These are phyloP conservation scores for Apiospora marii DNA, from an alignment of 2,329 filamentous ascomycete species.

Conservation along the genomic window DNA sequence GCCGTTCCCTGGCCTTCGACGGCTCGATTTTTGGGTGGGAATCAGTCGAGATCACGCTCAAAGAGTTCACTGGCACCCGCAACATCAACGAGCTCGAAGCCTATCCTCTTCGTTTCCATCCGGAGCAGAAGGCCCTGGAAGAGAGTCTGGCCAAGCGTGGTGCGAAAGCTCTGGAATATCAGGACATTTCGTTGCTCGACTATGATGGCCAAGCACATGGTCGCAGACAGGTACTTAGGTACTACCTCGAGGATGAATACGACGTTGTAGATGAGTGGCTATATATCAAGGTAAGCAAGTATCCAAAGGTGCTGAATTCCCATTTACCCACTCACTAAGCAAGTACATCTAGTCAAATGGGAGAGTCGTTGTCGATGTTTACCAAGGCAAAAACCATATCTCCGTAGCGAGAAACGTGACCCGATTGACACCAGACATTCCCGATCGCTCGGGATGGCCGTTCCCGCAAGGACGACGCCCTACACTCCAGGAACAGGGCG, in stretches of 20 bases:
- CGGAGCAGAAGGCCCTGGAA: neutral
- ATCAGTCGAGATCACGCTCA: neutral
- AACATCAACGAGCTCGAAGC: neutral
- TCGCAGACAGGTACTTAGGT: neutral
- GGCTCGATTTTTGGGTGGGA: neutral
- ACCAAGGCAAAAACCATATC: neutral
- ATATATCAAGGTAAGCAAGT: neutral
- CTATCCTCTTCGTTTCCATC: neutral
- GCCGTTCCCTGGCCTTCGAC: neutral
- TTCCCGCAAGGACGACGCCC: neutral
- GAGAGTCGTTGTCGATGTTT: neutral
- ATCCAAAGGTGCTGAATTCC: too few species aligned
- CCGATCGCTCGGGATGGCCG: too few species aligned
- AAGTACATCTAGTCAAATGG: neutral
- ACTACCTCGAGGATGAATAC: neutral
- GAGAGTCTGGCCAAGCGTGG: neutral
- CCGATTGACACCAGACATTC: neutral
- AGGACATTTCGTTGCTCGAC: neutral
- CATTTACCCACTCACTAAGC: too few species aligned
- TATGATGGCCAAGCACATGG: neutral
- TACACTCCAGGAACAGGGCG: neutral
- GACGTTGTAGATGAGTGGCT: neutral
- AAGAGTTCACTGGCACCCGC: neutral
- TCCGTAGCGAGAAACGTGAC: neutral
- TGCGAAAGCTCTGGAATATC: neutral